A percentile compares a stretch with the other conserved stretches of the same genome.
phyloP scores from a whole-genome alignment of 2,329 filamentous ascomycete genomes.

The Ophiostoma pallidulum region DNA sequence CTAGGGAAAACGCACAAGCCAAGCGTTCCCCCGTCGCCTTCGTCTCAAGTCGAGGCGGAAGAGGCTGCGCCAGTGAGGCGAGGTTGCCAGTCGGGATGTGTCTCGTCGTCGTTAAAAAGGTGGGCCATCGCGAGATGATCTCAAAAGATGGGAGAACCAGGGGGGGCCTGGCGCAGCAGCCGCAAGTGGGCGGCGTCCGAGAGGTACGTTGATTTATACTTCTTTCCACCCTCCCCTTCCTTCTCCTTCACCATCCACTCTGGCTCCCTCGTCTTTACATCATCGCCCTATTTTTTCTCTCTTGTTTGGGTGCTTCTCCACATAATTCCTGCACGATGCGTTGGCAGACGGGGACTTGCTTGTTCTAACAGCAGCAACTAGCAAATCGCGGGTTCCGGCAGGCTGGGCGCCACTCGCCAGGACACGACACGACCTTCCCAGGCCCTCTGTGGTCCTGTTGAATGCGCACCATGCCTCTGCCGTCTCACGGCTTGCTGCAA shows the following conservation, averaged over 20 bases:
- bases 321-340: conserved; percentile 28
- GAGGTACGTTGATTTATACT: conserved; percentile 9
- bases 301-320: conserved; percentile 21
- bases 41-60: conserved; percentile 5
- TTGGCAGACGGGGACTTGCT: conserved; percentile 23
- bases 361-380: conserved; percentile 16
- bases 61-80: conserved; percentile 20
- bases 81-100: background rate
- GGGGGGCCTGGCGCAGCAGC: too few species aligned
- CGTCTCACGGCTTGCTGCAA: conserved; percentile 8
- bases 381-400: conserved; percentile 16
- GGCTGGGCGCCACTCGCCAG: conserved; percentile 4
- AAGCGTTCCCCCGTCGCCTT: conserved; percentile 16
- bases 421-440: conserved; percentile 1
- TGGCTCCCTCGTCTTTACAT: conserved; percentile 2
- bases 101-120: background rate
- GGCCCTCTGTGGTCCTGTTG: background rate
- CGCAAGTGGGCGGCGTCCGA: conserved; percentile 3
- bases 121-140: background rate
- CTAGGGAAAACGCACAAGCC: conserved; percentile 17
- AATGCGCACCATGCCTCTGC: background rate
- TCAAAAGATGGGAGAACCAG: background rate
- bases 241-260: background rate
- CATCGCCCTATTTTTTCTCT: conserved; percentile 13
- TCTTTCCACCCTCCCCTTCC: background rate